A percentile compares a stretch with the other conserved stretches of the same genome.
These are phyloP conservation scores for Aspergillus transmontanensis DNA, from an alignment of 2,329 filamentous ascomycete species.

Conservation along the genomic window DNA sequence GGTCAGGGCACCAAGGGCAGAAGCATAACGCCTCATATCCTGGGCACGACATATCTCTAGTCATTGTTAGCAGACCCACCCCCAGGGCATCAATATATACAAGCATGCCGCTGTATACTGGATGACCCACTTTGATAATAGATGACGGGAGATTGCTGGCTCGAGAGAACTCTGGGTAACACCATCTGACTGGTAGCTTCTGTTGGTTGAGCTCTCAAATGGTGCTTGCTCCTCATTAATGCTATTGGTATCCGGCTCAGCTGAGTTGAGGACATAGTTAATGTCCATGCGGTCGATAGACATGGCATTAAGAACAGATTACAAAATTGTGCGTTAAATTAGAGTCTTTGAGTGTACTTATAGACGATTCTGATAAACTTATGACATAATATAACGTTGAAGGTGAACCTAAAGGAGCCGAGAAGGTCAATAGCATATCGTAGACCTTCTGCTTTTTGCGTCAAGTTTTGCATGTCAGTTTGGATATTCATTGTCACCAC, in stretches of 20 bases:
- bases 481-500: neutral
- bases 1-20: neutral
- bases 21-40: neutral
- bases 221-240: neutral
- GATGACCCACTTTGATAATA: neutral
- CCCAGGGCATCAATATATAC: neutral
- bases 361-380: neutral
- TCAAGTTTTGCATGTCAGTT: neutral
- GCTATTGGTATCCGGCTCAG: neutral
- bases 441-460: neutral
- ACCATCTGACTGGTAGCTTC: neutral
- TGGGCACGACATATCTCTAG: neutral
- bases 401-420: neutral
- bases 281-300: neutral
- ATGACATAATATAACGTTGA: neutral
- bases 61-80: neutral
- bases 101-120: neutral
- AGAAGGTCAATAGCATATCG: neutral
- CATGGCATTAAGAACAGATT: neutral
- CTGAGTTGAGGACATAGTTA: neutral
- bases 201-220: neutral
- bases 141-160: neutral
- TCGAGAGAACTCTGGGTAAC: neutral
- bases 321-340: neutral
- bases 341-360: neutral